Conservation (phyloP, 768 basidiomycete species). For the Amanita polypyramis region DNA sequence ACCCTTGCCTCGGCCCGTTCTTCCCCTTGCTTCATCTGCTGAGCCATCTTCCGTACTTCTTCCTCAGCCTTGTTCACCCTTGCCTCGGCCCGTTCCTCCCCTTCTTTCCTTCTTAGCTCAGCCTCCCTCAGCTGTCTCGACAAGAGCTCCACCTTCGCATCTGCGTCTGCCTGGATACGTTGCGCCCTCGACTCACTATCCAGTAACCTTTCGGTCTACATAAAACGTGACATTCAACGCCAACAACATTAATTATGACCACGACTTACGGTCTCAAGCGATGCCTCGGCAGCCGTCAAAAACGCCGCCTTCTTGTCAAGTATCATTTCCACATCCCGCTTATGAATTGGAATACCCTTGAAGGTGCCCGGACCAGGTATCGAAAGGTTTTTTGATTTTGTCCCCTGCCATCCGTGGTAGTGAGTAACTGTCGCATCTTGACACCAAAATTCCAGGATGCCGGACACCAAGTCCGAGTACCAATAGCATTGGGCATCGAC, state of each 20-base stretch:
- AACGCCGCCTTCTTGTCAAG: not conserved
- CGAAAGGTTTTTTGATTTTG: not conserved
- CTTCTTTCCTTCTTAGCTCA: not conserved
- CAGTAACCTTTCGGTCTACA: not conserved
- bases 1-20: not conserved
- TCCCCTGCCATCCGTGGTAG: not conserved
- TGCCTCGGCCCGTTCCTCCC: not conserved
- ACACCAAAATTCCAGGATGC: not conserved
- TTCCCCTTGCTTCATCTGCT: no score
- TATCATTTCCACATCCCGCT: not conserved
- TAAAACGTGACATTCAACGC: not conserved
- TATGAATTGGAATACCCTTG: not conserved
- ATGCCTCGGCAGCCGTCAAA: not conserved
- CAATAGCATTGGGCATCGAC: constrained; percentile 5
- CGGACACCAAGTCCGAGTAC: not conserved
- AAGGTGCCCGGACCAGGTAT: not conserved
- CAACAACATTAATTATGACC: not conserved
- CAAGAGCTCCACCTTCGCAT: not conserved
- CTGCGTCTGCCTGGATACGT: not conserved
- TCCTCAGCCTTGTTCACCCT: not conserved
- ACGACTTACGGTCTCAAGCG: not conserved
- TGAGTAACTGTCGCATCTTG: not conserved
- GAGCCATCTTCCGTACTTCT: not conserved
- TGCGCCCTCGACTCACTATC: not conserved
- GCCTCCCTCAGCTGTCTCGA: not conserved